A percentile compares a stretch with the other conserved stretches of the same genome.
These are phyloP conservation scores for Kwoniella europaea DNA, from an alignment of 768 basidiomycete species.

Conservation along the genomic window DNA sequence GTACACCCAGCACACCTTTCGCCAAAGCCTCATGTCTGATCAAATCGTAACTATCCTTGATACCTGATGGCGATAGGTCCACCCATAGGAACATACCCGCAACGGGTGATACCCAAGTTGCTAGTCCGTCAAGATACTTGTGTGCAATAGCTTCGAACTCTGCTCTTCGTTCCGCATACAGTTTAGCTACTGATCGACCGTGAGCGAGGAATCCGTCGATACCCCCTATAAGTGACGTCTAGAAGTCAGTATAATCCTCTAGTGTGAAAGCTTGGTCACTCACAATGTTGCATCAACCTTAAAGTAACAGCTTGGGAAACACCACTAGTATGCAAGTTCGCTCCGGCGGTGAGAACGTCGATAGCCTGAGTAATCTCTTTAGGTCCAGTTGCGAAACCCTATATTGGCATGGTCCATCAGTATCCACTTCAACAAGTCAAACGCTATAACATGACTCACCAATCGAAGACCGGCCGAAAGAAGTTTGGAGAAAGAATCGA, in stretches of 20 bases:
- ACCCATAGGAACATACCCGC: constrained; percentile 80
- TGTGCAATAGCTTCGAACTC: constrained; percentile 78
- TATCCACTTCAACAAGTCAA: background rate
- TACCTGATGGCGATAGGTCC: constrained; percentile 51
- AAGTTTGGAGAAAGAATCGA: constrained; percentile 88
- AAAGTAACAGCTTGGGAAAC: constrained; percentile 53
- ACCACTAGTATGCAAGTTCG: constrained; percentile 60
- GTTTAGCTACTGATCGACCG: constrained; percentile 69
- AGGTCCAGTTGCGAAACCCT: constrained; percentile 83
- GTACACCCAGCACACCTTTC: constrained; percentile 84
- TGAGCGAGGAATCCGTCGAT: constrained; percentile 75
- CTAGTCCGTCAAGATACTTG: constrained; percentile 76
- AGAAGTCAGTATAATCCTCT: background rate
- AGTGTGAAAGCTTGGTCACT: background rate
- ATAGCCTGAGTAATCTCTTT: constrained; percentile 70
- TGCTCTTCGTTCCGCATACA: constrained; percentile 61
- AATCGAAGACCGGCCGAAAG: constrained; percentile 58
- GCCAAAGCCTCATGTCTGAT: constrained; percentile 77
- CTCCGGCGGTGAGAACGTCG: constrained; percentile 64
- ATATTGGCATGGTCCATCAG: background rate
- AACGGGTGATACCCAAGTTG: constrained; percentile 59
- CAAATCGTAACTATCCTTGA: constrained; percentile 73
- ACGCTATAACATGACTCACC: constrained; percentile 11
- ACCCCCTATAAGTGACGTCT: constrained; percentile 66
- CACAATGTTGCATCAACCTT: constrained; percentile 46